phyloP scores from a whole-genome alignment of 2,329 filamentous ascomycete species.

The Trichophyton equinum region DNA sequence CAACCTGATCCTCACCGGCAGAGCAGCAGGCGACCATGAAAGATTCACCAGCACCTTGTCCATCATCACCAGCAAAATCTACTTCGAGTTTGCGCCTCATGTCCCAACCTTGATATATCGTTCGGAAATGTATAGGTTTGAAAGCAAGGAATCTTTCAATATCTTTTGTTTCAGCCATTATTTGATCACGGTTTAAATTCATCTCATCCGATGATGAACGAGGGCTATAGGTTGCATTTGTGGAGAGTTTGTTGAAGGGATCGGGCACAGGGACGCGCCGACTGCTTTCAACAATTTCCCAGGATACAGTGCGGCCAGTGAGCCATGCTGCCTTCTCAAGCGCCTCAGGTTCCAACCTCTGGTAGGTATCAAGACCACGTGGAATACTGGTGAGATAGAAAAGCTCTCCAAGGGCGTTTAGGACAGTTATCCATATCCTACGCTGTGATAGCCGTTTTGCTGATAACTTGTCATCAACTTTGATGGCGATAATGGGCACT shows the following conservation, averaged over 20 bases:
- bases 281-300: slow-evolving; percentile 69
- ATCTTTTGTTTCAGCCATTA: slow-evolving; percentile 64
- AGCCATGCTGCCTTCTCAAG: slow-evolving; percentile 61
- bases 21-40: slow-evolving; percentile 65
- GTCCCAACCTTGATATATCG: slow-evolving; percentile 73
- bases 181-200: slow-evolving; percentile 57
- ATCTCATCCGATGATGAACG: slow-evolving; percentile 63
- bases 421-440: slow-evolving; percentile 77
- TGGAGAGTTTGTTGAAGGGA: slow-evolving; percentile 54
- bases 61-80: slow-evolving; percentile 75
- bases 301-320: slow-evolving; percentile 63
- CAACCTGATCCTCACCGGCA: slow-evolving; percentile 44
- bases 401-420: slow-evolving; percentile 87
- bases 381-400: slow-evolving; percentile 71
- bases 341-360: slow-evolving; percentile 38
- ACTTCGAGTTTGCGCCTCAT: slow-evolving; percentile 78
- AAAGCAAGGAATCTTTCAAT: slow-evolving; percentile 64
- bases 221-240: slow-evolving; percentile 67
- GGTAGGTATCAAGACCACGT: slow-evolving; percentile 39
- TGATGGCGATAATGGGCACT: slow-evolving; percentile 75
- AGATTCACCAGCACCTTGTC: slow-evolving; percentile 61
- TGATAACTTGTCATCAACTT: slow-evolving; percentile 72
- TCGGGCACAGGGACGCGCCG: slow-evolving; percentile 59
- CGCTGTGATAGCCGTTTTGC: slow-evolving; percentile 54
- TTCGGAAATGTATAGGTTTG: slow-evolving; percentile 65